A percentile compares a stretch with the other conserved stretches of the same genome.
Evolutionary conservation across 331 rosid species (phyloP).

Genomic region (Acacia pycnantha): DNA sequence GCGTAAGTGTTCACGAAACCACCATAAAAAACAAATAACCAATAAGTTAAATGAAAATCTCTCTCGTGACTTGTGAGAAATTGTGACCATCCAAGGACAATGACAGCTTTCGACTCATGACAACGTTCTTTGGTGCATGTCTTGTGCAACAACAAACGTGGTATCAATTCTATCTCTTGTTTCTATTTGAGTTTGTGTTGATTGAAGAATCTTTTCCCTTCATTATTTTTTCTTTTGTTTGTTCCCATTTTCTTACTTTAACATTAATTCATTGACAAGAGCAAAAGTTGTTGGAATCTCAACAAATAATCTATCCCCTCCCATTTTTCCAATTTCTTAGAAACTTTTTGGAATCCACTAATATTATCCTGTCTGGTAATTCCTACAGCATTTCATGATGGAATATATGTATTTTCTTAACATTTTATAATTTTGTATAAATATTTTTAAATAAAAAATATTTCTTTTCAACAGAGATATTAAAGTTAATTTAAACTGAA

Average conservation of each 20-base stretch:
- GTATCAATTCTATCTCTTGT: slow-evolving; percentile 30
- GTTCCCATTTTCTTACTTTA: neutral
- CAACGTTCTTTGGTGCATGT: slow-evolving; percentile 34
- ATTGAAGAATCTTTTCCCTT: slow-evolving; percentile 7
- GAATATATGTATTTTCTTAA: neutral
- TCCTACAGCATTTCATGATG: neutral
- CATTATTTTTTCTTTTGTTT: slow-evolving; percentile 12
- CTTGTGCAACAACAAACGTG: slow-evolving; percentile 32
- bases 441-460: too few species aligned
- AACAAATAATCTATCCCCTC: slow-evolving; percentile 28
- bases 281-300: slow-evolving; percentile 39
- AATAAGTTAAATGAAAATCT: neutral
- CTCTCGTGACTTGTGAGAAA: neutral
- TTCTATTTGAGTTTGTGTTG: neutral
- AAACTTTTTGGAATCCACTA: neutral
- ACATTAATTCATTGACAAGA: neutral
- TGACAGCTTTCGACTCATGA: slow-evolving; percentile 46
- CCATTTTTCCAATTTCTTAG: neutral
- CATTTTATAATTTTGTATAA: neutral
- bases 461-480: too few species aligned
- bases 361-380: neutral
- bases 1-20: slow-evolving; percentile 37
- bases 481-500: neutral
- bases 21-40: neutral
- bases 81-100: neutral